A percentile compares a stretch with the other conserved stretches of the same genome.
These are phyloP conservation scores for Leucosporidium yakuticum DNA, from an alignment of 768 basidiomycete genomes.

Conservation along the genomic window DNA sequence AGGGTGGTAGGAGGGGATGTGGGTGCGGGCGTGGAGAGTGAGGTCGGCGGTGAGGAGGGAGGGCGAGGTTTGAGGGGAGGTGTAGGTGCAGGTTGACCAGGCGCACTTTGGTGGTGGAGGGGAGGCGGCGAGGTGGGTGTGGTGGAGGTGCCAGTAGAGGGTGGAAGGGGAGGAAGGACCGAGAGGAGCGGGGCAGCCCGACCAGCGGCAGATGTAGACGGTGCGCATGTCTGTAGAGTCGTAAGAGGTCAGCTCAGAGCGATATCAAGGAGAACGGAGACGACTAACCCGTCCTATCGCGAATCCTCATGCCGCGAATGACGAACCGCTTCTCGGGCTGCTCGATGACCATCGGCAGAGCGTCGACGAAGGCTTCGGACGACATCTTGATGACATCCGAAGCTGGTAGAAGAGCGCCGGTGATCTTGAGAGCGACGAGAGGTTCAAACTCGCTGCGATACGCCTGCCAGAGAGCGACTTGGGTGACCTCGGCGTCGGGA, in stretches of 20 bases:
- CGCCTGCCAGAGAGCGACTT: conserved; percentile 91
- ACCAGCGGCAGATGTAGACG: conserved; percentile 15
- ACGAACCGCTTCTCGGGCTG: conserved; percentile 59
- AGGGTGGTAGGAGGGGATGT: conserved; percentile 13
- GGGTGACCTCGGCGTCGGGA: conserved; percentile 73
- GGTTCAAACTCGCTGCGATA: conserved; percentile 78
- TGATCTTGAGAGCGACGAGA: conserved; percentile 45
- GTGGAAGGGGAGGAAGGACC: background rate
- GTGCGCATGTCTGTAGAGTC: background rate
- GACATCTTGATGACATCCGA: conserved; percentile 94
- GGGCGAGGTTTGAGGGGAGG: conserved; percentile 2
- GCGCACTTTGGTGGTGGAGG: background rate
- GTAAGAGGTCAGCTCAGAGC: background rate
- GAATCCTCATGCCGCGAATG: conserved; percentile 73
- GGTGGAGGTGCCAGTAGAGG: conserved; percentile 20
- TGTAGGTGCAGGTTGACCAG: conserved; percentile 11
- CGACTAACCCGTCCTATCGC: conserved; percentile 41
- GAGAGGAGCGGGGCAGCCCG: background rate
- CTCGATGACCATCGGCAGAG: conserved; percentile 75
- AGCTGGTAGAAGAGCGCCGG: conserved; percentile 57
- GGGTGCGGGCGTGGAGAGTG: conserved; percentile 25
- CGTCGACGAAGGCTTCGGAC: conserved; percentile 72
- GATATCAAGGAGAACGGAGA: background rate
- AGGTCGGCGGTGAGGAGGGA: conserved; percentile 11
- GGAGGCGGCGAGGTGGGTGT: conserved; percentile 13